Percentiles rank a stretch among this genome's conserved stretches.
Evolutionary conservation across 148 eudicot genomes (phyloP).

Genomic region (Arbutus unedo): DNA sequence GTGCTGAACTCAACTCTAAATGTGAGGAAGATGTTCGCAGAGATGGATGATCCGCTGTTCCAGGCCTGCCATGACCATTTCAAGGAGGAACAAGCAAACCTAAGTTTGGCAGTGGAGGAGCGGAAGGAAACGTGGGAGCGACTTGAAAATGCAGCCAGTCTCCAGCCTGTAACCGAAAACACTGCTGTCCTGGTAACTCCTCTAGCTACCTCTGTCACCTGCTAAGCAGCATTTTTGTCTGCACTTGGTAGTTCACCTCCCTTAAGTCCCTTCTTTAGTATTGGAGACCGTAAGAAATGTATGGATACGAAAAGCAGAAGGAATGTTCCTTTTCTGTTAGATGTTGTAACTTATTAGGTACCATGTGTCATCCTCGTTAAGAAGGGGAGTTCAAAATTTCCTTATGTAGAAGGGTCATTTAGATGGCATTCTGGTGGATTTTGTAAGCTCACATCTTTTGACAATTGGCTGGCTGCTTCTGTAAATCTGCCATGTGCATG

Average conservation of each 20-base stretch:
- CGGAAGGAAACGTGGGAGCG: conserved; percentile 67
- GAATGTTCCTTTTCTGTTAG: conserved; percentile 22
- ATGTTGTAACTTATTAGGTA: conserved; percentile 31
- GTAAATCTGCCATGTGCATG: neutral
- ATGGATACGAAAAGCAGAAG: conserved; percentile 24
- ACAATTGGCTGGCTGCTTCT: neutral
- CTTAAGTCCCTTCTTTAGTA: conserved; percentile 8
- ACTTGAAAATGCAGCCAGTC: conserved; percentile 73
- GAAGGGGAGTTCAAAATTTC: neutral
- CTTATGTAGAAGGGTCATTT: neutral
- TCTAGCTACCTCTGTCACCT: conserved; percentile 37
- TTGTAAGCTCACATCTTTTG: neutral
- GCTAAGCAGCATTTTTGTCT: conserved; percentile 24
- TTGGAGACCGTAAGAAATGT: conserved; percentile 23
- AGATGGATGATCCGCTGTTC: conserved; percentile 78
- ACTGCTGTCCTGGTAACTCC: conserved; percentile 68
- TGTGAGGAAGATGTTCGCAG: conserved; percentile 66
- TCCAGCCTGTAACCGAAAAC: conserved; percentile 62
- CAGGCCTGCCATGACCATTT: conserved; percentile 52
- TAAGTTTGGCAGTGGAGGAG: conserved; percentile 38
- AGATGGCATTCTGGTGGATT: neutral
- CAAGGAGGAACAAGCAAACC: conserved; percentile 53
- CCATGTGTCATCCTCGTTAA: neutral
- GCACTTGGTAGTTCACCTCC: conserved; percentile 2
- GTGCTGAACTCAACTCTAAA: conserved; percentile 82